Conservation (phyloP, 352 stramenopile species). For the Phytopythium ostracodes region DNA sequence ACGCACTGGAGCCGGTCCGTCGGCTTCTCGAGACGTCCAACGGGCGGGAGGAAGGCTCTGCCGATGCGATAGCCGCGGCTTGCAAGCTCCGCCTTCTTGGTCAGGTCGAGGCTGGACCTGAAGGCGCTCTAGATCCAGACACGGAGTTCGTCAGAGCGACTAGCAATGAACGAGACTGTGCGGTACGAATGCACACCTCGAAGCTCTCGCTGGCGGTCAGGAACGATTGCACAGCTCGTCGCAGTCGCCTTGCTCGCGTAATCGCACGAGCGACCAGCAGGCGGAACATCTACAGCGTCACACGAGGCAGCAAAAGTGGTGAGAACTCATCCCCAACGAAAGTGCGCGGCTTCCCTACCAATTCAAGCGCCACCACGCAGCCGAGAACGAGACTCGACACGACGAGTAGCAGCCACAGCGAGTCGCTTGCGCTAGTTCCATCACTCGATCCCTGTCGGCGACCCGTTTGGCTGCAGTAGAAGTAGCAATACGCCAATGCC, state of each 20-base stretch:
- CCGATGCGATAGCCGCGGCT: constrained; percentile 50
- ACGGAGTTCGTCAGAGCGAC: background rate
- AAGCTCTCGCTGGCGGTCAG: background rate
- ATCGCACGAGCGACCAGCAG: background rate
- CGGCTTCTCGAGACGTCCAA: constrained; percentile 42
- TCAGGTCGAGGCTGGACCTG: constrained; percentile 25
- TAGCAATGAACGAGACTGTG: background rate
- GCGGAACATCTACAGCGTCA: background rate
- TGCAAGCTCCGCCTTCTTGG: constrained; percentile 60
- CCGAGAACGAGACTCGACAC: background rate
- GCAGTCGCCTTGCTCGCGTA: background rate
- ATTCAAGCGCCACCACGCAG: background rate
- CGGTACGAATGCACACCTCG: background rate
- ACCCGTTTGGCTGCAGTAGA: background rate
- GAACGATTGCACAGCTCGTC: background rate
- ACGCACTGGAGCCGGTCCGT: constrained; percentile 30
- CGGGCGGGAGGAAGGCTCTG: constrained; percentile 33
- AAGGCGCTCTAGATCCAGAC: constrained; percentile 18
- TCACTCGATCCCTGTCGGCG: background rate
- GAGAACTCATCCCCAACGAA: background rate
- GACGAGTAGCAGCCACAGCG: background rate
- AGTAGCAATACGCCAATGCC: background rate
- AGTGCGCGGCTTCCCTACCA: background rate
- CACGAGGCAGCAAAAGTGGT: background rate
- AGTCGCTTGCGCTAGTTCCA: background rate